Percentiles rank a stretch among this genome's conserved stretches.
Evolutionary conservation across 164 flowering plant genomes (phyloP).

Genomic region (Magnolia officinalis): DNA sequence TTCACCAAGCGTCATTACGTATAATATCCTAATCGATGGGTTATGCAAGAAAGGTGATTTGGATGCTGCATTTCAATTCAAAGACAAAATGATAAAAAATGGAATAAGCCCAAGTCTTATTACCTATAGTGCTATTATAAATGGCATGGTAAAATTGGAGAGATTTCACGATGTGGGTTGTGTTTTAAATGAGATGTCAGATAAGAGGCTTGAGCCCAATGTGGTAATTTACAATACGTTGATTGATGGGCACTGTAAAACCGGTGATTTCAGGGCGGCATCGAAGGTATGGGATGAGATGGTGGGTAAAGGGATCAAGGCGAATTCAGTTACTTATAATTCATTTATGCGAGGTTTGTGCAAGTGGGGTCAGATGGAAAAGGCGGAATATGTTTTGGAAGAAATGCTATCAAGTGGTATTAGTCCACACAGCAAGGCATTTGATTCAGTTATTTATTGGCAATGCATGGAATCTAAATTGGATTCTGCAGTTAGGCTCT

Average conservation of each 20-base stretch:
- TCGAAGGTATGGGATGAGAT: conserved; percentile 49
- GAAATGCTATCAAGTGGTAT: conserved; percentile 47
- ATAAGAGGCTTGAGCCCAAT: conserved; percentile 44
- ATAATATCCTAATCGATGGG: conserved; percentile 67
- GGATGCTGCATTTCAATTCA: conserved; percentile 51
- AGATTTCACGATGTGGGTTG: conserved; percentile 43
- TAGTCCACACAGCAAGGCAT: conserved; percentile 33
- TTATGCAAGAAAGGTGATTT: conserved; percentile 47
- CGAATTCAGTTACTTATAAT: conserved; percentile 51
- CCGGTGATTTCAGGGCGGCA: conserved; percentile 42
- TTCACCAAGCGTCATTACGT: conserved; percentile 54
- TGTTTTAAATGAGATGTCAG: conserved; percentile 52
- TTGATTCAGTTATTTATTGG: conserved; percentile 37
- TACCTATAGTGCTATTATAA: conserved; percentile 56
- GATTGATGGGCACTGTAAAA: conserved; percentile 60
- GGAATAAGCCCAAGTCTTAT: conserved; percentile 42
- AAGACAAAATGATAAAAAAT: conserved; percentile 48
- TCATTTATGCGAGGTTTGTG: conserved; percentile 54
- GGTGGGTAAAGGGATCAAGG: conserved; percentile 47
- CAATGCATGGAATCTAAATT: conserved; percentile 41
- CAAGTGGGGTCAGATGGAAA: conserved; percentile 42
- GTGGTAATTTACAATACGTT: conserved; percentile 54
- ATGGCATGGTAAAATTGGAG: conserved; percentile 48
- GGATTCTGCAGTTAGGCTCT: conserved; percentile 42
- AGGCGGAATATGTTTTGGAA: conserved; percentile 41